phyloP scores from a whole-genome alignment of 2,329 filamentous ascomycete genomes.

The Alternaria ventricosa region DNA sequence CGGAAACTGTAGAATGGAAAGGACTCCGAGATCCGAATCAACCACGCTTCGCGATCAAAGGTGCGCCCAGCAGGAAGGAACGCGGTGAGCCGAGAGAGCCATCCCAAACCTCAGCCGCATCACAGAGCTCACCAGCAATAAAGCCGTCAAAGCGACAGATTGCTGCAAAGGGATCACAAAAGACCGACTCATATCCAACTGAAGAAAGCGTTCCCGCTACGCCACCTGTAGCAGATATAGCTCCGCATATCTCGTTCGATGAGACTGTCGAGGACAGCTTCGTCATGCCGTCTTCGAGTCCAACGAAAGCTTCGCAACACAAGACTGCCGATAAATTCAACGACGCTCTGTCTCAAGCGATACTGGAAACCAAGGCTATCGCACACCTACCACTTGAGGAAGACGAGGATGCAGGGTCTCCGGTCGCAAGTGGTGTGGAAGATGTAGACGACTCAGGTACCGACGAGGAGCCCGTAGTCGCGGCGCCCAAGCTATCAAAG shows the following conservation, averaged over 20 bases:
- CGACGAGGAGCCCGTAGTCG: slow-evolving; percentile 31
- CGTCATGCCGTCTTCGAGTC: slow-evolving; percentile 17
- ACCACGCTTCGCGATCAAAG: slow-evolving; percentile 65
- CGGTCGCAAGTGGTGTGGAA: slow-evolving; percentile 33
- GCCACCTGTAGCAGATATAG: slow-evolving; percentile 4
- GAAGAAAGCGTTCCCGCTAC: slow-evolving; percentile 38
- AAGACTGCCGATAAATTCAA: slow-evolving; percentile 13
- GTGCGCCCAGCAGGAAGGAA: slow-evolving; percentile 46
- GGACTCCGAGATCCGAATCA: slow-evolving; percentile 60
- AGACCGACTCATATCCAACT: slow-evolving; percentile 46
- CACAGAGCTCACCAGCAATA: slow-evolving; percentile 55
- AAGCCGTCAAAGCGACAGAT: slow-evolving; percentile 56
- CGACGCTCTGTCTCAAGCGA: slow-evolving; percentile 70
- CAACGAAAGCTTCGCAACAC: not conserved
- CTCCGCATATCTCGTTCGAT: slow-evolving; percentile 6
- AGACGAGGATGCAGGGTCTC: slow-evolving; percentile 43
- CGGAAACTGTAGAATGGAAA: slow-evolving; percentile 52
- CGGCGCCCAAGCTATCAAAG: slow-evolving; percentile 15
- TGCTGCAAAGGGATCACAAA: slow-evolving; percentile 42
- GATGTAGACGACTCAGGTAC: slow-evolving; percentile 25
- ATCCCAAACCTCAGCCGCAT: slow-evolving; percentile 13
- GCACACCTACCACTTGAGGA: slow-evolving; percentile 61
- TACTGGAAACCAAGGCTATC: slow-evolving; percentile 66
- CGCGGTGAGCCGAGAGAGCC: not conserved
- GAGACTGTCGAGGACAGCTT: slow-evolving; percentile 43